These are phyloP conservation scores for Entoloma clypeatum DNA, from an alignment of 1,284 basidiomycete genomes.

Conservation along the genomic window DNA sequence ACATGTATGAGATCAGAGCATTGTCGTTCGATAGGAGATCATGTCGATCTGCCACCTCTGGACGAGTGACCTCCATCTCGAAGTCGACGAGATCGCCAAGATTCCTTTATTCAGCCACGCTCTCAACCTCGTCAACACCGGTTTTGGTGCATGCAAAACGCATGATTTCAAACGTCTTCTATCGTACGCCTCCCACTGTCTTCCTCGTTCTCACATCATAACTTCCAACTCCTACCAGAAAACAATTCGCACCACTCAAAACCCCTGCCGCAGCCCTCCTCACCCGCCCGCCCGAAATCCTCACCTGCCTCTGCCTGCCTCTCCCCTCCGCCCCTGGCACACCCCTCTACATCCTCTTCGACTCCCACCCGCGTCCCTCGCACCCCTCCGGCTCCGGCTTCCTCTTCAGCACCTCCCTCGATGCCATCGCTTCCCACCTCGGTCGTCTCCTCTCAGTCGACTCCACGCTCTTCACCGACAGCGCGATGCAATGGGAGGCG, in stretches of 20 bases:
- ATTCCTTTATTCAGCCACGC: constrained; percentile 41
- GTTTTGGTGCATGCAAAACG: constrained; percentile 37
- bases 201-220: too few relatives aligned
- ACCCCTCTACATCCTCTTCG: constrained; percentile 53
- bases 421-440: constrained; percentile 42
- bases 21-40: constrained; percentile 39
- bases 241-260: too few relatives aligned
- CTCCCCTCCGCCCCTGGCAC: constrained; percentile 20
- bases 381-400: constrained; percentile 57
- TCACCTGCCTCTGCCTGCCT: constrained; percentile 51
- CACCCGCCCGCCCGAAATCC: constrained; percentile 66
- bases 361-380: constrained; percentile 59
- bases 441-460: constrained; percentile 48
- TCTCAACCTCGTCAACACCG: constrained; percentile 34
- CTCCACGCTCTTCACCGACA: constrained; percentile 32
- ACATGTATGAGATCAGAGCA: constrained; percentile 4
- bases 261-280: too few relatives aligned
- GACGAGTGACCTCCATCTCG: constrained; percentile 50
- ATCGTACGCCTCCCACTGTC: constrained; percentile 31
- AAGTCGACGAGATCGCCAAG: constrained; percentile 47
- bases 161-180: constrained; percentile 42
- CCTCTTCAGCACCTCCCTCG: constrained; percentile 42
- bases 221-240: too few relatives aligned
- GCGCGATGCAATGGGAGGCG: constrained; percentile 55
- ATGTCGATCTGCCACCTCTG: constrained; percentile 50